Evolutionary conservation across 495 filamentous ascomycete genomes (phyloP), one percentile per base, ranked within the genome.

Genomic region (Lasiosphaeria hispida): DNA sequence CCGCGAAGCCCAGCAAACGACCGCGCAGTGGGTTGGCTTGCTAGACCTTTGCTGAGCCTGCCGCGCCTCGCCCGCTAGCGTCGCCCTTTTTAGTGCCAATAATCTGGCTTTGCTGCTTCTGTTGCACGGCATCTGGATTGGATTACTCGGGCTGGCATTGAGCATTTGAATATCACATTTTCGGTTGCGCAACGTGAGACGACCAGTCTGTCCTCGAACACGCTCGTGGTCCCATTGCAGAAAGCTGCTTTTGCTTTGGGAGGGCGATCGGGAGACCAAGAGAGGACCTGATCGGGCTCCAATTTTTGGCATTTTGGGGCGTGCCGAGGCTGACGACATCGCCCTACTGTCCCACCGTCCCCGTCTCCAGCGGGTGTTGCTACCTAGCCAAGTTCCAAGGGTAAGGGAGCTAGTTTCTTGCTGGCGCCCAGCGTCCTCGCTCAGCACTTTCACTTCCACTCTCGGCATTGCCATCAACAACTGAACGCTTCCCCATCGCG

Each of bases 241-340:
- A 4, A 51, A 40, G 36, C 41, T 50, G 17, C 23, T 10, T 23
- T 15, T 40, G 40, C 14, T 44, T 17, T 45, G 40, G 39, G 14
- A 9, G 18, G 18, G 38, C 54, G 44, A 33, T 6, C 14, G 23
- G 17, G 17, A 37, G 18, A 45, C 34, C 39, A 37, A 61, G 33
- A 48, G 13, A 38, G 30, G 19, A 23, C 30, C 38, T 43, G 47
- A 60, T 64, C 47, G 61, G 61, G 64, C 62, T 62, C 55, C 57
- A 59, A 65, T 59, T 19, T 23, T 47, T 51, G 33, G 23, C 23
- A 30, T 5, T 30, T 30, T 30, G 13, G 35, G 18, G 39, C 51
- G 38, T 48, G 53, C 63, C 59, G 58, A 66, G 61, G 61, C 61
- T 57, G 64, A 61, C 61, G 66, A 64, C 63, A 62, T 62, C 48